phyloP scores from a whole-genome alignment of 441 rosid species.

The Dalechampia spathulata region DNA sequence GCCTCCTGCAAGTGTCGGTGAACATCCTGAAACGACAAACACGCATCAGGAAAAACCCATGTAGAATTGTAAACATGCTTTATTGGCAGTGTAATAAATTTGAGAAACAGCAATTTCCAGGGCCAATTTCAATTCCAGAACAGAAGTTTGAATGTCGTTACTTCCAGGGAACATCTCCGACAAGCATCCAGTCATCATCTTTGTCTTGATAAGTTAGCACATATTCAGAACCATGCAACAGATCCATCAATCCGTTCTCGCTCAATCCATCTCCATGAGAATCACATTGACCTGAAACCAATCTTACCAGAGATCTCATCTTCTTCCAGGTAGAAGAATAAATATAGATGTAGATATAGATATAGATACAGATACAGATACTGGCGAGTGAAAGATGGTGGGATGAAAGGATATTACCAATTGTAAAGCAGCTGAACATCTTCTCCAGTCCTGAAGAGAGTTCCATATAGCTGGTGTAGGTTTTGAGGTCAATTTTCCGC shows the following conservation, averaged over 20 bases:
- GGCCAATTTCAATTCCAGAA: no score
- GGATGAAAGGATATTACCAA: slow-evolving; percentile 34
- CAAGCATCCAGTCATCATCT: no score
- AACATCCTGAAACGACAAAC: slow-evolving; percentile 59
- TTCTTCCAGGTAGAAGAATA: no score
- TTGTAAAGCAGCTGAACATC: slow-evolving; percentile 73
- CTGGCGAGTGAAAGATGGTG: neutral
- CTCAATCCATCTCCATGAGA: slow-evolving; percentile 51
- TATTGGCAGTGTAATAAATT: no score
- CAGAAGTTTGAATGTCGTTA: slow-evolving; percentile 11
- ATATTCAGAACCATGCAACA: slow-evolving; percentile 69
- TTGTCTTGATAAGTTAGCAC: slow-evolving; percentile 74
- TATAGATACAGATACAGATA: neutral
- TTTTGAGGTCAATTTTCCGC: slow-evolving; percentile 65
- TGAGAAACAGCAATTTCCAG: no score
- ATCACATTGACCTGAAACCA: slow-evolving; percentile 50
- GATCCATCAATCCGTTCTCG: slow-evolving; percentile 52
- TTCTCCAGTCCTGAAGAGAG: slow-evolving; percentile 63
- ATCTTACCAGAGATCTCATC: neutral
- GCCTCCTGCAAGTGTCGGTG: slow-evolving; percentile 50
- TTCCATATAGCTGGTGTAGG: slow-evolving; percentile 48
- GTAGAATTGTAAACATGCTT: neutral
- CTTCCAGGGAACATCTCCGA: no score
- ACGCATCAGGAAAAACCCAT: neutral
- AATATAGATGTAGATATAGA: no score